Evolutionary conservation across 2,329 filamentous ascomycete genomes (phyloP).

Genomic region (Lachnellula hyalina): DNA sequence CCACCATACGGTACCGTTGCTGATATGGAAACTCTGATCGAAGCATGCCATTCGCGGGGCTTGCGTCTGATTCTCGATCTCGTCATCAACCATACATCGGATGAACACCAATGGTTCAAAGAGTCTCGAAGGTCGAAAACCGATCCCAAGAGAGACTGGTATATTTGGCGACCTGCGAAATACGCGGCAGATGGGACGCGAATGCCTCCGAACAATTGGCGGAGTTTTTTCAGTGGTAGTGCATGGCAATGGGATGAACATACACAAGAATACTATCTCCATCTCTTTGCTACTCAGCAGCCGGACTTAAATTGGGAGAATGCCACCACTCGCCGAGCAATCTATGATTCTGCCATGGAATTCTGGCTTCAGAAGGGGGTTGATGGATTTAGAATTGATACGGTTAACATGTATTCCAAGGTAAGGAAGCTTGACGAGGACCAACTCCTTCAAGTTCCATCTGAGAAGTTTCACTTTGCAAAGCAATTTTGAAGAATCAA

Average conservation of each 20-base stretch:
- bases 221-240: conserved; percentile 53
- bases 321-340: conserved; percentile 57
- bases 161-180: conserved; percentile 57
- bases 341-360: conserved; percentile 65
- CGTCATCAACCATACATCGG: conserved; percentile 73
- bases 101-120: conserved; percentile 61
- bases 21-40: conserved; percentile 59
- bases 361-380: conserved; percentile 76
- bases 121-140: conserved; percentile 46
- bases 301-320: conserved; percentile 87
- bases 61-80: conserved; percentile 72
- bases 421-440: background rate
- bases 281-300: conserved; percentile 69
- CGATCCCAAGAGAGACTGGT: conserved; percentile 55
- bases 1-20: conserved; percentile 60
- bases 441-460: background rate
- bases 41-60: conserved; percentile 52
- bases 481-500: background rate
- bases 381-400: conserved; percentile 69
- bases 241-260: conserved; percentile 66
- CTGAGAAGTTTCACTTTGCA: background rate
- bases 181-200: conserved; percentile 52
- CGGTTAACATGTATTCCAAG: conserved; percentile 70
- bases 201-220: conserved; percentile 71
- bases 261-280: conserved; percentile 72